These are phyloP conservation scores for Candida schatavii DNA, from an alignment of 805 yeast genomes.

Conservation along the genomic window DNA sequence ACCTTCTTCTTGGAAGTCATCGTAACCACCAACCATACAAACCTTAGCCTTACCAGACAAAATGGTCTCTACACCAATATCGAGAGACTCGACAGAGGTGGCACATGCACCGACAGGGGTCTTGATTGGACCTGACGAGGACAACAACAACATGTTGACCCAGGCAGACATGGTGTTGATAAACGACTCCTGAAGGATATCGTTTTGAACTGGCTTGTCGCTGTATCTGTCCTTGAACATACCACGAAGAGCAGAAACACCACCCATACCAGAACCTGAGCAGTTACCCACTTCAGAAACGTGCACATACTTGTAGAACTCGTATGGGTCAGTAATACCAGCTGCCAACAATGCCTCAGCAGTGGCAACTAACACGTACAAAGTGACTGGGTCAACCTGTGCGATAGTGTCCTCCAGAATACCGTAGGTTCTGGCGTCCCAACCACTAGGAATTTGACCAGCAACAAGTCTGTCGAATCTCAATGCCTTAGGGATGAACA, in stretches of 20 bases:
- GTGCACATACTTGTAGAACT: slow-evolving; percentile 96
- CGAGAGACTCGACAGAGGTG: slow-evolving; percentile 96
- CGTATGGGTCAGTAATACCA: slow-evolving; percentile 98
- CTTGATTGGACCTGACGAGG: slow-evolving; percentile 98
- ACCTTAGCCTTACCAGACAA: slow-evolving; percentile 92
- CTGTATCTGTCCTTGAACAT: slow-evolving; percentile 95
- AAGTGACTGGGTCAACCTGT: slow-evolving; percentile 96
- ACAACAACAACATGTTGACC: slow-evolving; percentile 96
- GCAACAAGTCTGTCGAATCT: slow-evolving; percentile 74
- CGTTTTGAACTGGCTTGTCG: slow-evolving; percentile 95
- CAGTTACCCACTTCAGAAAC: slow-evolving; percentile 99
- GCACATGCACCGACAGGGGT: slow-evolving; percentile 99
- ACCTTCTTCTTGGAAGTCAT: slow-evolving; percentile 99
- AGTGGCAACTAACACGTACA: slow-evolving; percentile 88
- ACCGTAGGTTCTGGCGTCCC: slow-evolving; percentile 96
- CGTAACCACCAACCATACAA: slow-evolving; percentile 97
- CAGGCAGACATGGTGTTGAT: slow-evolving; percentile 99
- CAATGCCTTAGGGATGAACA: slow-evolving; percentile 86
- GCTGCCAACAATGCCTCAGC: slow-evolving; percentile 91
- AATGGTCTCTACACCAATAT: slow-evolving; percentile 92
- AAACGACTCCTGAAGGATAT: slow-evolving; percentile 95
- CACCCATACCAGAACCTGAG: slow-evolving; percentile 99
- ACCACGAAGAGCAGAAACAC: slow-evolving; percentile 94
- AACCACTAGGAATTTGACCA: slow-evolving; percentile 97
- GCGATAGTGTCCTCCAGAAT: slow-evolving; percentile 86